Percentiles rank a stretch among this genome's conserved stretches.
Evolutionary conservation across 306 rosid genomes (phyloP).

Genomic region (Cotoneaster glaucophyllus): DNA sequence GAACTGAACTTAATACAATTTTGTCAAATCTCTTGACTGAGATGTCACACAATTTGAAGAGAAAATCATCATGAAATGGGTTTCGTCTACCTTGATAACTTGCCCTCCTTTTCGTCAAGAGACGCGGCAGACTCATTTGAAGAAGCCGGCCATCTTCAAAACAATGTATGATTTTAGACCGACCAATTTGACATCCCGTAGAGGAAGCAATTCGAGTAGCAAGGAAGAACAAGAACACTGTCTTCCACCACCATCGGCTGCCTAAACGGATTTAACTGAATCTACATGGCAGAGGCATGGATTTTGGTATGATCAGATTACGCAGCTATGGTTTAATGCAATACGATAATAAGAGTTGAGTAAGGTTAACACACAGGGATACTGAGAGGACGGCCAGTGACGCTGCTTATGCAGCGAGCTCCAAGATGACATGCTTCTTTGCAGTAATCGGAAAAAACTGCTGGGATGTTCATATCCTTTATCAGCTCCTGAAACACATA

Average conservation of each 20-base stretch:
- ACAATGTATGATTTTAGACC: background rate
- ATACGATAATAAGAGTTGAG: background rate
- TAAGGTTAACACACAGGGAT: constrained; percentile 46
- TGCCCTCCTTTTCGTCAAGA: background rate
- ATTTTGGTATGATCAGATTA: background rate
- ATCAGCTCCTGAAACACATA: constrained; percentile 51
- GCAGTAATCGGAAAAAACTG: constrained; percentile 76
- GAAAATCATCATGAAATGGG: background rate
- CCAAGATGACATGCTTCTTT: constrained; percentile 97
- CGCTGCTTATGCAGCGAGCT: constrained; percentile 52
- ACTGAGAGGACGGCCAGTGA: constrained; percentile 40
- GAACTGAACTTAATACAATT: no score
- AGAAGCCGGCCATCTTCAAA: background rate
- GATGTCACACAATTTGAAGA: background rate
- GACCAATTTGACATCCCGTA: constrained; percentile 46
- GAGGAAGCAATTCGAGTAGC: constrained; percentile 83
- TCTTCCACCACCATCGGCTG: constrained; percentile 74
- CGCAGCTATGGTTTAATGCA: background rate
- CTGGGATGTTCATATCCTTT: constrained; percentile 47
- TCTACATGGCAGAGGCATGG: constrained; percentile 38
- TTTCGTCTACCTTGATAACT: background rate
- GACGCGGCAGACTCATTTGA: background rate
- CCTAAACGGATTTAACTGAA: constrained; percentile 87
- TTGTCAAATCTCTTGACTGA: no score
- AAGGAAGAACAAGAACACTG: constrained; percentile 70